Evolutionary conservation across 805 yeast genomes (phyloP).

Genomic region (Metschnikowia santaceciliae): DNA sequence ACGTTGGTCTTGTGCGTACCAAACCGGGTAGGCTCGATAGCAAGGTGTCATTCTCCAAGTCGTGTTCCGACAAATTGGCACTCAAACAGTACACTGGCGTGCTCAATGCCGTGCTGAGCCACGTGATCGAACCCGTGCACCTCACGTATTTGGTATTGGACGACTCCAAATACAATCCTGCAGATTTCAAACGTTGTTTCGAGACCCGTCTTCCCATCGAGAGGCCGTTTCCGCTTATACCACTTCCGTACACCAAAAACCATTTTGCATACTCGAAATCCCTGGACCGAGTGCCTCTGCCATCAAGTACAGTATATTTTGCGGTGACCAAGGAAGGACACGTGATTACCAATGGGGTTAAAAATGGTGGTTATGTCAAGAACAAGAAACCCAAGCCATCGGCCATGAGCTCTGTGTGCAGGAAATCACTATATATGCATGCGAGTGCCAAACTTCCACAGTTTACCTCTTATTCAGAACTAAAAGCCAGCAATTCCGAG

Average conservation of each 20-base stretch:
- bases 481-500: constrained; percentile 17
- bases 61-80: constrained; percentile 84
- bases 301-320: constrained; percentile 27
- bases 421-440: constrained; percentile 19
- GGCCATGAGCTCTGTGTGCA: constrained; percentile 42
- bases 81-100: constrained; percentile 57
- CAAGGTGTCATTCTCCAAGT: constrained; percentile 64
- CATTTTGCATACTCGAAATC: constrained; percentile 25
- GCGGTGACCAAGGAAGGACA: constrained; percentile 25
- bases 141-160: constrained; percentile 52
- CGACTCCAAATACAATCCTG: constrained; percentile 18
- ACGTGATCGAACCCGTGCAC: constrained; percentile 31
- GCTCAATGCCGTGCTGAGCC: constrained; percentile 43
- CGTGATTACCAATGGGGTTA: constrained; percentile 55
- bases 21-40: constrained; percentile 92
- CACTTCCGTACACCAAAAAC: constrained; percentile 21
- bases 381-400: constrained; percentile 40
- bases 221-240: constrained; percentile 15
- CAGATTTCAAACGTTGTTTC: constrained; percentile 43
- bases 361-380: constrained; percentile 52
- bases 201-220: constrained; percentile 14
- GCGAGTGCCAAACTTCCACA: constrained; percentile 4
- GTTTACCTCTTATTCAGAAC: constrained; percentile 14
- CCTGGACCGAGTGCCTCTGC: constrained; percentile 23
- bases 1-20: constrained; percentile 71